Evolutionary conservation across 2,329 filamentous ascomycete genomes (phyloP).

Genomic region (Trichoderma sp.): DNA sequence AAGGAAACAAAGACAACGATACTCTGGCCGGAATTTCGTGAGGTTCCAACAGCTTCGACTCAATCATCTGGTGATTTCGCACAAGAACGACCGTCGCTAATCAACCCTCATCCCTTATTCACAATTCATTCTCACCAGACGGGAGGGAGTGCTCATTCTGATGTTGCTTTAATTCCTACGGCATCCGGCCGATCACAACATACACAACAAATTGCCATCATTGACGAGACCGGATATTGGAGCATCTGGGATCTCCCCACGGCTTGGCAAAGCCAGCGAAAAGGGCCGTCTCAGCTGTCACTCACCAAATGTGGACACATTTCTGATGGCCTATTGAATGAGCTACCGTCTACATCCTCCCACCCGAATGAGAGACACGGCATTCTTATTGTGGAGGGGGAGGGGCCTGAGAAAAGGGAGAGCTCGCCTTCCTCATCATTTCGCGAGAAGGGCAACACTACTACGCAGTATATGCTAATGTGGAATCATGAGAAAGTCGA

Average conservation of each 20-base stretch:
- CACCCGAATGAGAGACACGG: constrained; percentile 47
- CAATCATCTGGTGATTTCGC: constrained; percentile 14
- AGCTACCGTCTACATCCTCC: constrained; percentile 39
- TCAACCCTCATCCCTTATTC: constrained; percentile 60
- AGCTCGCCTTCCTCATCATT: constrained; percentile 29
- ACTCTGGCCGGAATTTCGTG: constrained; percentile 55
- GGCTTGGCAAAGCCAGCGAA: constrained; percentile 41
- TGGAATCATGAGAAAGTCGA: constrained; percentile 45
- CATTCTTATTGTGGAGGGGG: constrained; percentile 47
- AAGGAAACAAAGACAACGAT: constrained; percentile 56
- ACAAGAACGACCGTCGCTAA: constrained; percentile 49
- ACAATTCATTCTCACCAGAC: constrained; percentile 57
- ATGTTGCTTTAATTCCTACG: constrained; percentile 67
- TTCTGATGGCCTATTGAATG: constrained; percentile 43
- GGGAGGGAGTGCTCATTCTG: constrained; percentile 59
- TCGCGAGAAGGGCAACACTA: constrained; percentile 14
- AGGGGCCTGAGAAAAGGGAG: constrained; percentile 33
- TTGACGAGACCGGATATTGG: constrained; percentile 70
- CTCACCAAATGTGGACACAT: constrained; percentile 51
- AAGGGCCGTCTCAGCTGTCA: constrained; percentile 40
- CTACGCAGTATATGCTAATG: constrained; percentile 38
- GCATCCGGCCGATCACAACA: constrained; percentile 56
- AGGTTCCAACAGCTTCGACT: constrained; percentile 13
- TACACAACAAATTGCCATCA: constrained; percentile 65
- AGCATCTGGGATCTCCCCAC: constrained; percentile 64